A percentile compares a stretch with the other conserved stretches of the same genome.
Conservation (phyloP, 1,284 basidiomycete species). For the Kalmanozyma brasiliensis region DNA sequence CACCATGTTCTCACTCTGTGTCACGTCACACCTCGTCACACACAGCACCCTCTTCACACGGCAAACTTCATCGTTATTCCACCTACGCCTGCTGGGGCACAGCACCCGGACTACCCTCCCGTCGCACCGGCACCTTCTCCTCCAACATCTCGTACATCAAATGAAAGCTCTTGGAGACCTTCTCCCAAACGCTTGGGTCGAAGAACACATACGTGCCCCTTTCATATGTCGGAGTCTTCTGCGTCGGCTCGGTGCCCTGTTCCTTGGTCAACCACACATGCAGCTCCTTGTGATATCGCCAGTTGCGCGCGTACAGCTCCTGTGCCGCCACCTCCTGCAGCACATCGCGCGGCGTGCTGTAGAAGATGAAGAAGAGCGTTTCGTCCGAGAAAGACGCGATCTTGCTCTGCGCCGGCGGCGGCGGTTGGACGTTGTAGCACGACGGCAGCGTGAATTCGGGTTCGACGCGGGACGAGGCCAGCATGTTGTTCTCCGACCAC, state of each 20-base stretch:
- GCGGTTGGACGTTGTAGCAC: constrained; percentile 93
- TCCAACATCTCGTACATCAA: constrained; percentile 86
- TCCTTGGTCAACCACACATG: constrained; percentile 96
- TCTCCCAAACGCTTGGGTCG: constrained; percentile 88
- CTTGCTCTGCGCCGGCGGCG: constrained; percentile 87
- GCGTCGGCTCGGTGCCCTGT: constrained; percentile 80
- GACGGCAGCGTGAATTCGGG: constrained; percentile 84
- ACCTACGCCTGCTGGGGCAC: constrained; percentile 1
- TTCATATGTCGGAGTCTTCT: constrained; percentile 89
- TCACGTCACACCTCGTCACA: no score
- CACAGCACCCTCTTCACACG: no score
- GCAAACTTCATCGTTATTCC: no score
- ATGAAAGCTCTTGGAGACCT: constrained; percentile 78
- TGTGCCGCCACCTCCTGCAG: constrained; percentile 94
- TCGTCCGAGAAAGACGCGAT: constrained; percentile 92
- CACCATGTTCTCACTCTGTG: no score
- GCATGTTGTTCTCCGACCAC: constrained; percentile 88
- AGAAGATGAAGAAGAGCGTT: constrained; percentile 99
- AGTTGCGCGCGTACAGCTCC: constrained; percentile 96
- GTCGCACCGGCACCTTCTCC: constrained; percentile 77
- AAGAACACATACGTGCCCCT: constrained; percentile 90
- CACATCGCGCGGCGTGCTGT: constrained; percentile 89
- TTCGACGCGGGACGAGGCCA: constrained; percentile 83
- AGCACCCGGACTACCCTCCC: no score
- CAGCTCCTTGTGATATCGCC: constrained; percentile 96